Evolutionary conservation across 768 basidiomycete genomes (phyloP), one percentile per base, ranked within the genome.

Genomic region (Phlegmacium glaucopus): DNA sequence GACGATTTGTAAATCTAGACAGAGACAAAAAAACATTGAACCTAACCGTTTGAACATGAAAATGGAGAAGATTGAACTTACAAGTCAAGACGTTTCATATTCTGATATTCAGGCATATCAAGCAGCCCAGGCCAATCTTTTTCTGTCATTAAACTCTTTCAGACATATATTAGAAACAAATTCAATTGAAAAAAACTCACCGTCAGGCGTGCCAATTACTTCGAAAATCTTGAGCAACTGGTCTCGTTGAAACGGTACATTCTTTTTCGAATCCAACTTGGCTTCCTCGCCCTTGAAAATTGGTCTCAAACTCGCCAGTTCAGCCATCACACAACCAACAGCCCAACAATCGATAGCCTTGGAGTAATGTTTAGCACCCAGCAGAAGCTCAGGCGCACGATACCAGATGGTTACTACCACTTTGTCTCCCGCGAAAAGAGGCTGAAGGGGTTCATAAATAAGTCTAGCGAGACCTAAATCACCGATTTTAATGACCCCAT

Each of bases 371-470:
- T 94, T 92, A 1, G 95, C 93, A 22, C 96, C 95, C 70, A 99
- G 78, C 9, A 99, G 77, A 3, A 99, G 80, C 62, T 99, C 96
- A 0, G 96, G 96, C 6, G 93, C 92, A 44, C 96, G 89, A 63
- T 99, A 99, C 96, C 96, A 98, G 60, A 99, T 98, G 0, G 96
- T 99, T 10, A 99, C 96, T 29, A 98, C 96, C 22, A 99, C 94
- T 60, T 98, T 98, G 69, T 99, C 96, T 12, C 94, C 94, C 0
- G 84, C 83, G 62, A 90, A 93, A 2, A 99, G 73, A 1, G 89
- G 86, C 54, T 96, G 94, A 2, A 99, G 75, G 6, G 96, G 96
- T 50, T 92, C 84, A 60, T 93, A 87, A 48, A 90, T 86, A 26
- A 98, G 76, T 27, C 96, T 80, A 1, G 96, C 96, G 12, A 99